Evolutionary conservation across 2,329 filamentous ascomycete genomes (phyloP), one percentile per base, ranked within the genome.

Genomic region (Apiospora hydei): DNA sequence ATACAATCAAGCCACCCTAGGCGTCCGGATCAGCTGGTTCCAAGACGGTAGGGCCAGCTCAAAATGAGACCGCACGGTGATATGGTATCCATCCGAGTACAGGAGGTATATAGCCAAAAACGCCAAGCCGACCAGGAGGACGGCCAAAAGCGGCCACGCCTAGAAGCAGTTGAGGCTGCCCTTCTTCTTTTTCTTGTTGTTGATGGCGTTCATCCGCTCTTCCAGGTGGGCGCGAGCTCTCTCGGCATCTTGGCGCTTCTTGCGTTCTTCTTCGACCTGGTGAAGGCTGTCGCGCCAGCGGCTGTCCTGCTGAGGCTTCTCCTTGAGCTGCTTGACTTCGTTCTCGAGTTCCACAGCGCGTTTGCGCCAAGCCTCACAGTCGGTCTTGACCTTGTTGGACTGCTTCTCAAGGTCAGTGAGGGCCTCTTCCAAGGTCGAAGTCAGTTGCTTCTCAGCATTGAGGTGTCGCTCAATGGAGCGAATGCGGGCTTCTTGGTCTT

Each of bases 161-260:
- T 94, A 98, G 87, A 99, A 99, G 89, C 96, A 99, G 86, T 98
- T 98, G 83, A 99, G 88, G 77, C 93, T 95, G 79, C 93, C 91
- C 89, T 97, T 98, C 88, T 95, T 95, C 90, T 97, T 95, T 89
- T 96, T 98, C 87, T 97, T 96, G 85, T 93, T 90, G 84, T 92
- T 95, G 82, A 96, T 92, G 72, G 93, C 92, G 79, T 96, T 95
- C 91, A 99, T 99, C 71, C 96, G 90, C 85, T 97, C 94, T 84
- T 99, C 96, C 38, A 99, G 89, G 79, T 97, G 94, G 51, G 93
- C 93, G 70, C 93, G 89, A 61, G 96, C 96, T 75, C 93, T 91
- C 85, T 99, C 96, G 47, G 97, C 95, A 74, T 96, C 94, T 75
- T 94, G 89, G 73, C 96, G 89, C 85, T 97, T 97, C 85, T 94